These are phyloP conservation scores for Aquilaria sinensis DNA, from an alignment of 345 rosid genomes.

Conservation along the genomic window DNA sequence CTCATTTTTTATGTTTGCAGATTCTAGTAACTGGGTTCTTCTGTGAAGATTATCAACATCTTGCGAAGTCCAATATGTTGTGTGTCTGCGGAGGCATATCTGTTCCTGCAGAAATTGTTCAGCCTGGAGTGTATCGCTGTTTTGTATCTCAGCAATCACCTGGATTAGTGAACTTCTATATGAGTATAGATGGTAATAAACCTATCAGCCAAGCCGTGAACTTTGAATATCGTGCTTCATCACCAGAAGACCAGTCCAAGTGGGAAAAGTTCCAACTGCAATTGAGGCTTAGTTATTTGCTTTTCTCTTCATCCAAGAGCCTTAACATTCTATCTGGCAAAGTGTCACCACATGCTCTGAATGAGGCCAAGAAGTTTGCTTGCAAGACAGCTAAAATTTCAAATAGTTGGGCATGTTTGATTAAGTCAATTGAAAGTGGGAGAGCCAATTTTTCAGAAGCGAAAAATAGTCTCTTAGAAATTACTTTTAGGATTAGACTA, in stretches of 20 bases:
- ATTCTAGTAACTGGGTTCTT: conserved; percentile 69
- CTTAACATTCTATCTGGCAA: conserved; percentile 49
- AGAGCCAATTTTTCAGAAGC: conserved; percentile 50
- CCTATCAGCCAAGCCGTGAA: conserved; percentile 73
- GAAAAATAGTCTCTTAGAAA: conserved; percentile 56
- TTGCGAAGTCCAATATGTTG: conserved; percentile 47
- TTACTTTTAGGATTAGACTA: conserved; percentile 61
- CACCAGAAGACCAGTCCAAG: conserved; percentile 40
- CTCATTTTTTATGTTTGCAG: conserved; percentile 28
- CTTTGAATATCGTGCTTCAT: conserved; percentile 61
- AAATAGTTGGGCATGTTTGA: conserved; percentile 62
- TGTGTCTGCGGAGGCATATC: conserved; percentile 70
- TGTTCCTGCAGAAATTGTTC: conserved; percentile 57
- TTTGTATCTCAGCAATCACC: conserved; percentile 57
- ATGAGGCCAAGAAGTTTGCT: conserved; percentile 60
- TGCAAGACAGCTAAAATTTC: conserved; percentile 41
- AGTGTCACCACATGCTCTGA: conserved; percentile 37
- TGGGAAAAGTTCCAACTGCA: conserved; percentile 73
- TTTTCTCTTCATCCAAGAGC: conserved; percentile 60
- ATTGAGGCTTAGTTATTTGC: conserved; percentile 72
- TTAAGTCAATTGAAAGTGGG: conserved; percentile 50
- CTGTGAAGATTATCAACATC: conserved; percentile 44
- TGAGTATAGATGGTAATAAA: conserved; percentile 71
- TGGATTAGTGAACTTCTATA: conserved; percentile 55
- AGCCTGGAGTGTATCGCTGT: conserved; percentile 85